Base-by-base conservation (phyloP, 805 yeast genomes). In the Isabelozyma heimii region DNA sequence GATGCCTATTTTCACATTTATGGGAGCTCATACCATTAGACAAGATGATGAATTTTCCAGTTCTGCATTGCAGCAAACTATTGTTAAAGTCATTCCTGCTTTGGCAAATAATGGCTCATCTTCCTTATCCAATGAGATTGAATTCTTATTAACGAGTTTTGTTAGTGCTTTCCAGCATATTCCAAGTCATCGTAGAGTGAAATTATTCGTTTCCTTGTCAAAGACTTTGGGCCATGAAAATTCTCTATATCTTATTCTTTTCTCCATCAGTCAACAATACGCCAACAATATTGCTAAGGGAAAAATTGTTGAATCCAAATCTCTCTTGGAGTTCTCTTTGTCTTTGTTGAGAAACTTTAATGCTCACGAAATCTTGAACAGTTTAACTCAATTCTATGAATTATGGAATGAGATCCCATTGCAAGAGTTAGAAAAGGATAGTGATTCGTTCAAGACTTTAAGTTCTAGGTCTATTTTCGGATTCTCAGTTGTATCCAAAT, bases 1-100 rank as follows among this genome's bases (percentile, higher is more conserved):
- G 8, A 94, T 94, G 99, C 99, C 99, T n/a, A 92, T 94, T 45
- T 94, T 94, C 75, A 94, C 99, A 1, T 94, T 94, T 60, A 94
- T 94, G 98, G 99, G 99, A 51, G 96, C 98, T 10, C 96, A 91
- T 61, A 91, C 97, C 12, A 82, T 94, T 46, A 85, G 97, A 60
- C 97, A 94, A 69, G 99, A 94, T 66, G 98, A 94, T 66, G 97
- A 90, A 63, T 92, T 89, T 61, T 90, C 97, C 0, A 87, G 87
- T 30, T 88, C 88, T 55, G 97, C 91, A 42, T 90, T 94, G 53
- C 96, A 91, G 60, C 94, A 89, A 63, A 92, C 99, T 1, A 86
- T 94, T 44, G 72, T 87, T 17, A 85, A 87, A 58, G 97, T 94
- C 44, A 84, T 94, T 35, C 98, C 99, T 5, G 97, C 97, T 0